Evolutionary conservation across 768 basidiomycete genomes (phyloP).

Genomic region (Ramaria rubella): DNA sequence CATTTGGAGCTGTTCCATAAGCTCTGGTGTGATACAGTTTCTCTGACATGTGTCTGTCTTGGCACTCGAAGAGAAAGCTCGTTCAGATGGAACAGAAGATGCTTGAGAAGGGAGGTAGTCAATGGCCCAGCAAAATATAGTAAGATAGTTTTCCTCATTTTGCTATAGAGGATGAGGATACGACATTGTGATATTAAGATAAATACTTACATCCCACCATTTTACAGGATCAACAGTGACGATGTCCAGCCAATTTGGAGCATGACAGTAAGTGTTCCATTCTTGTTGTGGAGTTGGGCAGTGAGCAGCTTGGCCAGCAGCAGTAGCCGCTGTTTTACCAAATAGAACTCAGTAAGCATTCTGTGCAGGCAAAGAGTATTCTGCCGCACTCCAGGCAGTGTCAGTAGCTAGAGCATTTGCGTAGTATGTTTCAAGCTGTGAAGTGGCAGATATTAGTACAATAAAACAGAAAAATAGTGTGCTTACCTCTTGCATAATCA

Average conservation of each 20-base stretch:
- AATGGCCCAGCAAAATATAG: slow-evolving; percentile 9
- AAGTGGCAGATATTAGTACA: neutral
- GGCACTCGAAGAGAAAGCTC: no score
- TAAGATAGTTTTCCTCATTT: slow-evolving; percentile 10
- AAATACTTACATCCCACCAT: neutral
- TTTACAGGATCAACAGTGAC: neutral
- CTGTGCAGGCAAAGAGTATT: neutral
- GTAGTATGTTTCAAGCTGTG: neutral
- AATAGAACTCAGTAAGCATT: neutral
- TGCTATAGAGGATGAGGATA: neutral
- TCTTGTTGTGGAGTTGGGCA: neutral
- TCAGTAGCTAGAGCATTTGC: neutral
- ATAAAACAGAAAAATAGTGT: neutral
- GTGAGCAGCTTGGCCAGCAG: neutral
- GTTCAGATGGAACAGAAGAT: slow-evolving; percentile 10
- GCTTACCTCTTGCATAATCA: neutral
- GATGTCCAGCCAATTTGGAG: neutral
- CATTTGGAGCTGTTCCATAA: neutral
- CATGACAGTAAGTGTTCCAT: neutral
- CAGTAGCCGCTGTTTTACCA: no score
- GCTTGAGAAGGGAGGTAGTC: slow-evolving; percentile 13
- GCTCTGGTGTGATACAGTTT: neutral
- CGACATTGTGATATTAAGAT: neutral
- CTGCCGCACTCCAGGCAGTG: neutral
- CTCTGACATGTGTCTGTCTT: neutral